Evolutionary conservation across 176 grass and related monocot genomes (phyloP), one percentile per base, ranked within the genome.

Genomic region (Aechmea fasciata): DNA sequence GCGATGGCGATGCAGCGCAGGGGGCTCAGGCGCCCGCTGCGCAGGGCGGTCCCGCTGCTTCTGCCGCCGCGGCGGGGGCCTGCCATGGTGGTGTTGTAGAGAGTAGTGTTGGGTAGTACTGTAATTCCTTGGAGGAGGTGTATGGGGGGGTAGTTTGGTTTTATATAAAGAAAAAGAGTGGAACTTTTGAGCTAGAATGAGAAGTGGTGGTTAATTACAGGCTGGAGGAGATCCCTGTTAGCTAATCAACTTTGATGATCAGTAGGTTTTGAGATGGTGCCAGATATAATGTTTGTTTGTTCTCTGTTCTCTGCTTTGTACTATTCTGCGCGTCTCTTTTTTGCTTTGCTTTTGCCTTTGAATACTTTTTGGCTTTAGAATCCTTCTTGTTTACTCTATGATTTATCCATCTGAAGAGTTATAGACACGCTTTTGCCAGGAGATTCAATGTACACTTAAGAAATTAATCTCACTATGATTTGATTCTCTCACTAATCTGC

Each of bases 1-100:
- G 78, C 19, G 13, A 66, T 64, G 11, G 85, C 47, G 54, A 88
- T 2, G 77, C 87, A 96, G 26, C 68, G 78, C 13, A 91, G 14
- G 63, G 88, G 48, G 71, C 13, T 63, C 75, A 15, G 48, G 76
- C 10, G 55, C 47, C 18, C 1, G 57, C 11, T 1, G 57, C 11
- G 11, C 6, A 3, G 41, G 51, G 9, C 12, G 23, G 19, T 50
- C 9, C 8, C 13, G 0, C 73, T 11, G 59, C 15, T 5, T 51
- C 59, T 64, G 9, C 29, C 48, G 71, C 47, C 47, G 53, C 17
- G 67, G 2, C 11, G 77, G 26, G 62, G 11, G 20, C 9, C 22
- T 3, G 22, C 61, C 41, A 64, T 85, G 50, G 63, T 47, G 77
- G 18, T 74, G 64, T 2, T 7, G 5, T n/a, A 11, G 18, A 6